Conservation (phyloP, 371 early-diverging fungal species). For the Smittium culicis region DNA sequence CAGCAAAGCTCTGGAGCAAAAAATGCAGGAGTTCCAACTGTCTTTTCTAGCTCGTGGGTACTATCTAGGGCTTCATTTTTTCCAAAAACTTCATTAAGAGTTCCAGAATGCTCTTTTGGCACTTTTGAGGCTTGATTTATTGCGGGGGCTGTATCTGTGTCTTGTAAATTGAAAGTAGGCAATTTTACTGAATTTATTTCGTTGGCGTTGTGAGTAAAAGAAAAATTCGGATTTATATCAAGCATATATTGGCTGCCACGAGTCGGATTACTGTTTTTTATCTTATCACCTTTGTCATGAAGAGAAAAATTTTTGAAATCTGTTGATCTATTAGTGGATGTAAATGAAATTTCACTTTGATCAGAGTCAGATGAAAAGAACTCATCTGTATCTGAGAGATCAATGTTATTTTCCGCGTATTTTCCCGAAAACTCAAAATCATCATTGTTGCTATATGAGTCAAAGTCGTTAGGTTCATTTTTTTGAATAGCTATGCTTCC, state of each 20-base stretch:
- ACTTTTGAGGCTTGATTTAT: neutral
- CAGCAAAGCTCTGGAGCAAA: constrained; percentile 94
- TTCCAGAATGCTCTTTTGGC: constrained; percentile 15
- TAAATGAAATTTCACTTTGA: neutral
- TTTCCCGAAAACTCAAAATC: neutral
- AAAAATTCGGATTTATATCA: no score
- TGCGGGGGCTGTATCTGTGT: neutral
- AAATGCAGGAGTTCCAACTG: constrained; percentile 94
- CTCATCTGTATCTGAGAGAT: constrained; percentile 32
- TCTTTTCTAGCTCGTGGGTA: constrained; percentile 76
- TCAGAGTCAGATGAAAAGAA: constrained; percentile 19
- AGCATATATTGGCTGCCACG: no score
- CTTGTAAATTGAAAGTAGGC: no score
- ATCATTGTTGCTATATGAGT: neutral
- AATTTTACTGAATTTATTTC: no score
- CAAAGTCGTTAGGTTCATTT: neutral
- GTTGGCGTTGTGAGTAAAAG: no score
- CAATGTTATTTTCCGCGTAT: constrained; percentile 12
- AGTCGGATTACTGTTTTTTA: no score
- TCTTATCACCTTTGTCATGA: no score
- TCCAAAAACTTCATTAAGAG: constrained; percentile 23
- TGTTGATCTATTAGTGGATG: no score
- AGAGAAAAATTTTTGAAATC: no score
- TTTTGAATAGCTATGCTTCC: neutral
- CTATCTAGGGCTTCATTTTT: constrained; percentile 26